These are phyloP conservation scores for Hypoxylon sp. DNA, from an alignment of 2,329 filamentous ascomycete genomes.

Conservation along the genomic window DNA sequence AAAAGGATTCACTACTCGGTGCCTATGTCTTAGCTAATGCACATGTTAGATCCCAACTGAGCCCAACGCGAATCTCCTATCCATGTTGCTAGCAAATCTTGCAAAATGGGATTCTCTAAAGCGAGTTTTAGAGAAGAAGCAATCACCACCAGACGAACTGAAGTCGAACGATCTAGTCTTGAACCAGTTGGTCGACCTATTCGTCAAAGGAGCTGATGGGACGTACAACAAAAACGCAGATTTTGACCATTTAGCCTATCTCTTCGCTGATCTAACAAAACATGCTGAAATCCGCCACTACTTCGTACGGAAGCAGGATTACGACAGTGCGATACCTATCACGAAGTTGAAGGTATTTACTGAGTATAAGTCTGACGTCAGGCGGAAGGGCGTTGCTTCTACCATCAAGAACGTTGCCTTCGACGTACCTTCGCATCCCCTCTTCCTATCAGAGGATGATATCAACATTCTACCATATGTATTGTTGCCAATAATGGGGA, in stretches of 20 bases:
- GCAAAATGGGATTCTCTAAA: constrained; percentile 80
- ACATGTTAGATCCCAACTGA: constrained; percentile 71
- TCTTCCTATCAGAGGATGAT: constrained; percentile 74
- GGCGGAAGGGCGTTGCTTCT: constrained; percentile 92
- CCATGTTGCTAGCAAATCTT: constrained; percentile 94
- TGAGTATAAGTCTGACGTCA: constrained; percentile 82
- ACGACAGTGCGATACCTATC: constrained; percentile 86
- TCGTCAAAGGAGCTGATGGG: constrained; percentile 88
- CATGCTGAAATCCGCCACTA: constrained; percentile 77
- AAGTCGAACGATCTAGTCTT: constrained; percentile 77
- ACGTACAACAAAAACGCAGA: constrained; percentile 84
- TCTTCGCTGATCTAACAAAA: constrained; percentile 92
- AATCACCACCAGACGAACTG: constrained; percentile 73
- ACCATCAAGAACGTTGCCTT: constrained; percentile 96
- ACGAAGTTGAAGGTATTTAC: constrained; percentile 96
- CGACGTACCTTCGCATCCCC: constrained; percentile 75
- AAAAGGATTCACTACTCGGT: constrained; percentile 18
- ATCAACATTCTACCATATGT: constrained; percentile 89
- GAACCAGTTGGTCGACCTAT: constrained; percentile 93
- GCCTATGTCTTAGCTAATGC: constrained; percentile 22
- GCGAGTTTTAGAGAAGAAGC: constrained; percentile 72
- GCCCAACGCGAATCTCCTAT: constrained; percentile 81
- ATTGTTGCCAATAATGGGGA: constrained; percentile 85
- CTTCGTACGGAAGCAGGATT: constrained; percentile 76
- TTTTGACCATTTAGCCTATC: constrained; percentile 92